phyloP scores from a whole-genome alignment of 768 basidiomycete genomes.

The Termitomyces bulborhizus region DNA sequence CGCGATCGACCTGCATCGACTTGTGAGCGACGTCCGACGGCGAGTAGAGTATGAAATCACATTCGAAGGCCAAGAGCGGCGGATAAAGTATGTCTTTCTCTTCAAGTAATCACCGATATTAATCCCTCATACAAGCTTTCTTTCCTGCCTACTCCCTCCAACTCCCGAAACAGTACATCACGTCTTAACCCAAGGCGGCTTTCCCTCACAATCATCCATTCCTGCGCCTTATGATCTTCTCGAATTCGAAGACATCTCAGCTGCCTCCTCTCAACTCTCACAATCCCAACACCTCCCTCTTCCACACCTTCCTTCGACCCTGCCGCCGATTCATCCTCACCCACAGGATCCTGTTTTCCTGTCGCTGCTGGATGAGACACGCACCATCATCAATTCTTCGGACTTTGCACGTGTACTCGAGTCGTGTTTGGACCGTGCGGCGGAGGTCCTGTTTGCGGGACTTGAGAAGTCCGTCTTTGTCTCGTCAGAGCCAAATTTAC shows the following conservation, averaged over 20 bases:
- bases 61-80: constrained; percentile 51
- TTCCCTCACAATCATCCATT: constrained; percentile 22
- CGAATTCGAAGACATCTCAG: constrained; percentile 17
- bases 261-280: constrained; percentile 13
- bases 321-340: constrained; percentile 16
- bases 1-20: constrained; percentile 57
- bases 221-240: constrained; percentile 25
- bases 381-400: constrained; percentile 50
- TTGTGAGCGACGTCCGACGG: constrained; percentile 68
- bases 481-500: constrained; percentile 8
- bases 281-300: constrained; percentile 9
- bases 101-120: background rate
- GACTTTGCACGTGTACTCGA: constrained; percentile 72
- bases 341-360: constrained; percentile 46
- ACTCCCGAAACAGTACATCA: constrained; percentile 66
- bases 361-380: constrained; percentile 65
- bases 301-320: constrained; percentile 10
- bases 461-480: constrained; percentile 63
- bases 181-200: constrained; percentile 63
- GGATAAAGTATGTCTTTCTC: constrained; percentile 40
- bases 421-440: constrained; percentile 65
- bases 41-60: constrained; percentile 70
- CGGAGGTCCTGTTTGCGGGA: constrained; percentile 54
- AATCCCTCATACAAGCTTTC: constrained; percentile 41
- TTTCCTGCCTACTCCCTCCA: constrained; percentile 69